Percentiles rank a stretch among this genome's conserved stretches.
phyloP scores from a whole-genome alignment of 1,284 basidiomycete genomes.

The Apiotrichum porosum region DNA sequence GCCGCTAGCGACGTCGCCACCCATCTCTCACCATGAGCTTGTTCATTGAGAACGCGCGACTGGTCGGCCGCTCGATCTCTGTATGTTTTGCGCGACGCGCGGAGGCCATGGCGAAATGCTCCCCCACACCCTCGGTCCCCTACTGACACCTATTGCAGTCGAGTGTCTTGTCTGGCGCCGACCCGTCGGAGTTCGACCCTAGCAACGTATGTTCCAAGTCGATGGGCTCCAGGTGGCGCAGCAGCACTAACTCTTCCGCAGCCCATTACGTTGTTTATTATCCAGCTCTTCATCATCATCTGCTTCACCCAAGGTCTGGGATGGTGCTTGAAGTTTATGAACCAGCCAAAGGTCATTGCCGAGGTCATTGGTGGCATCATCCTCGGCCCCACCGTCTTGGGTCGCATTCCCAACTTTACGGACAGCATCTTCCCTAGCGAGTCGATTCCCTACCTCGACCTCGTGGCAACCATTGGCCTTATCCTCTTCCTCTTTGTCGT shows the following conservation, averaged over 20 bases:
- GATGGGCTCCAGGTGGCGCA: too few species aligned
- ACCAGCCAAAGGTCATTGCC: conserved; percentile 80
- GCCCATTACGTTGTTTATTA: conserved; percentile 77
- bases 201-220: conserved; percentile 52
- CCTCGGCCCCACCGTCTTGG: conserved; percentile 63
- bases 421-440: conserved; percentile 69
- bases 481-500: conserved; percentile 90
- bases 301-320: conserved; percentile 67
- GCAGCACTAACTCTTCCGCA: too few species aligned
- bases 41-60: too few species aligned
- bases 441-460: conserved; percentile 72
- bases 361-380: conserved; percentile 81
- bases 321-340: conserved; percentile 59
- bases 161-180: too few species aligned
- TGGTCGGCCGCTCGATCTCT: too few species aligned
- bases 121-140: too few species aligned
- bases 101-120: too few species aligned
- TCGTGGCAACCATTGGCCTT: conserved; percentile 88
- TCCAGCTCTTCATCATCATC: conserved; percentile 61
- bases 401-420: conserved; percentile 75
- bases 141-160: too few species aligned
- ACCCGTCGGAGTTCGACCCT: conserved; percentile 53
- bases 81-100: too few species aligned
- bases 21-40: too few species aligned
- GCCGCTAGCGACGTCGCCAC: too few species aligned